phyloP scores from a whole-genome alignment of 2,329 filamentous ascomycete genomes.

The Stachybotrys chartarum region DNA sequence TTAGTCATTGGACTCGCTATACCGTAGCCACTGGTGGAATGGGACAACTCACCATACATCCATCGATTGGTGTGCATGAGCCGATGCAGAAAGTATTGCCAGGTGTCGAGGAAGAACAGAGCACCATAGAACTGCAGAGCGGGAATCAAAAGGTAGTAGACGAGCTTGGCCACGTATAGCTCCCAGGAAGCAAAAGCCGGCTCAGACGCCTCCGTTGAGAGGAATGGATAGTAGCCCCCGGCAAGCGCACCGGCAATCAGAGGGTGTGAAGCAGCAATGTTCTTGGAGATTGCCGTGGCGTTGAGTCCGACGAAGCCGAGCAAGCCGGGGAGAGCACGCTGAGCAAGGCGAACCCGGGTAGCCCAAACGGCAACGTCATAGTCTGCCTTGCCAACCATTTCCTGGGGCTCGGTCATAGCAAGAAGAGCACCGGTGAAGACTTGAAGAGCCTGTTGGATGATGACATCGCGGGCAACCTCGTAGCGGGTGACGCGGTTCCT shows the following conservation, averaged over 20 bases:
- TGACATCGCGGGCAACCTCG: slow-evolving; percentile 83
- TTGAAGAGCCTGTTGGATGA: slow-evolving; percentile 89
- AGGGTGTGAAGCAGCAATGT: slow-evolving; percentile 62
- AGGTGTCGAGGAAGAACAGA: slow-evolving; percentile 78
- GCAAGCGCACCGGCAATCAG: slow-evolving; percentile 67
- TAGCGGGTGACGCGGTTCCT: slow-evolving; percentile 80
- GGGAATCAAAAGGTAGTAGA: slow-evolving; percentile 77
- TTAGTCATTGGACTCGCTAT: slow-evolving; percentile 20
- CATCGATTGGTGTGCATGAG: slow-evolving; percentile 97
- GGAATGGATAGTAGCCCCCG: slow-evolving; percentile 73
- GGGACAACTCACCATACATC: slow-evolving; percentile 71
- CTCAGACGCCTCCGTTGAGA: slow-evolving; percentile 54
- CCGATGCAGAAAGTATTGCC: slow-evolving; percentile 97
- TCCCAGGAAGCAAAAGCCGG: slow-evolving; percentile 84
- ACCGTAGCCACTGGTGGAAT: background rate
- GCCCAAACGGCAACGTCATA: slow-evolving; percentile 91
- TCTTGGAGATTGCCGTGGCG: slow-evolving; percentile 66
- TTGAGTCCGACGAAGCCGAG: slow-evolving; percentile 71
- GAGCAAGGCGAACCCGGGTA: slow-evolving; percentile 68
- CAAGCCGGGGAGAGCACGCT: slow-evolving; percentile 67
- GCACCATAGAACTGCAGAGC: slow-evolving; percentile 69
- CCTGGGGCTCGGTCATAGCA: slow-evolving; percentile 63
- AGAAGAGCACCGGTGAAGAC: slow-evolving; percentile 62
- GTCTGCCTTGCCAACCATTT: slow-evolving; percentile 69
- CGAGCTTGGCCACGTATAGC: slow-evolving; percentile 60